Evolutionary conservation across 352 stramenopile species (phyloP).

Genomic region (Thalassiosira mediterranea): DNA sequence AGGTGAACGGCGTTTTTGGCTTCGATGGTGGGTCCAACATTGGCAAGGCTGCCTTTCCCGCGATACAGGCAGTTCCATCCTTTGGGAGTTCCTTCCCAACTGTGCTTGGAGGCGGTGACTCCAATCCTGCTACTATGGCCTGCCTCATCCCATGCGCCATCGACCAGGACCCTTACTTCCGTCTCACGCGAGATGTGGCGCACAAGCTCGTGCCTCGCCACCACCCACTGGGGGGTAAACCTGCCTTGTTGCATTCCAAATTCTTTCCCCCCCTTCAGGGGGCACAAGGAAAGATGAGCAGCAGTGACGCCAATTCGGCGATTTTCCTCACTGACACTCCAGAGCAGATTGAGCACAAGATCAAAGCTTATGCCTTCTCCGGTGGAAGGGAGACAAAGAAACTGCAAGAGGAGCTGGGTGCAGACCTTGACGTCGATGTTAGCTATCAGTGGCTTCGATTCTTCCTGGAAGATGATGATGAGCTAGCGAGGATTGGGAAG

Average conservation of each 20-base stretch:
- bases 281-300: slow-evolving; percentile 97
- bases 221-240: slow-evolving; percentile 83
- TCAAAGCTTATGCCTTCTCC: slow-evolving; percentile 86
- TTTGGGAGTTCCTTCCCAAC: slow-evolving; percentile 97
- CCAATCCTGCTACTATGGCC: slow-evolving; percentile 85
- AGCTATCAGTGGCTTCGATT: slow-evolving; percentile 99
- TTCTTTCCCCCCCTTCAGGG: slow-evolving; percentile 99
- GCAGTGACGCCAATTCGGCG: slow-evolving; percentile 93
- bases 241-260: slow-evolving; percentile 98
- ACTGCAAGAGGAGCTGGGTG: slow-evolving; percentile 96
- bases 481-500: slow-evolving; percentile 90
- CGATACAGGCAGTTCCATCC: slow-evolving; percentile 95
- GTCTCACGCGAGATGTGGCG: slow-evolving; percentile 96
- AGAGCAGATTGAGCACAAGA: slow-evolving; percentile 92
- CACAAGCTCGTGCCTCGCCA: slow-evolving; percentile 91
- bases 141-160: slow-evolving; percentile 99
- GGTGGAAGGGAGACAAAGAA: slow-evolving; percentile 98
- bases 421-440: slow-evolving; percentile 98
- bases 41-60: slow-evolving; percentile 98
- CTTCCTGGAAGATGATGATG: slow-evolving; percentile 98
- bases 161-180: slow-evolving; percentile 94
- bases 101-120: slow-evolving; percentile 62
- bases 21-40: slow-evolving; percentile 98
- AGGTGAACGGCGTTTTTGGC: slow-evolving; percentile 98
- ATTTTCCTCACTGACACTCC: slow-evolving; percentile 99